Evolutionary conservation across 306 rosid genomes (phyloP), one percentile per base, ranked within the genome.

Genomic region (Sindora glabra): DNA sequence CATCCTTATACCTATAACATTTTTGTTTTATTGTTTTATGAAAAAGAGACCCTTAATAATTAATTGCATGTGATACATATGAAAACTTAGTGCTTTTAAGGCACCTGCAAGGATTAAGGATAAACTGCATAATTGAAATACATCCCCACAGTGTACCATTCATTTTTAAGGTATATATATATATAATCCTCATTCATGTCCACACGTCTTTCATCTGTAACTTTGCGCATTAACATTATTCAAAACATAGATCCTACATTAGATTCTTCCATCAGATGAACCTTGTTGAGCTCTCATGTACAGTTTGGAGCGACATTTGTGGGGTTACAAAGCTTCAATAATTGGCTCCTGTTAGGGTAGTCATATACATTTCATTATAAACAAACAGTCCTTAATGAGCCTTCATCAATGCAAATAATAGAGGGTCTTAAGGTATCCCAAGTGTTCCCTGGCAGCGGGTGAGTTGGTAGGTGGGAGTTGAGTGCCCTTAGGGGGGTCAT

Each of bases 381-480:
- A 70, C 33, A 53, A 70, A 53, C 12, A 17, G 21, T 18, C 50
- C 10, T 44, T 15, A 3, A 33, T 36, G 65, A 53, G 44, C 24
- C 34, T 25, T 56, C 44, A 36, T 47, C 27, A n/a, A n/a, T n/a
- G n/a, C n/a, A 55, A 62, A 55, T 48, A 38, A 27, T 63, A 47
- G 69, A 44, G 64, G 40, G 27, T 13, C 40, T 10, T 15, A 24
- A 16, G 19, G 17, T 19, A 26, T 53, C 63, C 37, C 39, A 66
- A 48, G 72, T 56, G 38, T 44, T 44, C 47, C 15, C 34, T 6
- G 8, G 8, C 2, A 29, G 34, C 8, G 34, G 34, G 50, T 56
- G 65, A 11, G 77, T 71, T 71, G 71, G 77, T 64, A 30, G 71
- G 77, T 57, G 62, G 67, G 76, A 25, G 59, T 56, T 10, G 42